A percentile compares a stretch with the other conserved stretches of the same genome.
phyloP scores from a whole-genome alignment of 352 stramenopile species.

The Pilasporangium apinafurcum region DNA sequence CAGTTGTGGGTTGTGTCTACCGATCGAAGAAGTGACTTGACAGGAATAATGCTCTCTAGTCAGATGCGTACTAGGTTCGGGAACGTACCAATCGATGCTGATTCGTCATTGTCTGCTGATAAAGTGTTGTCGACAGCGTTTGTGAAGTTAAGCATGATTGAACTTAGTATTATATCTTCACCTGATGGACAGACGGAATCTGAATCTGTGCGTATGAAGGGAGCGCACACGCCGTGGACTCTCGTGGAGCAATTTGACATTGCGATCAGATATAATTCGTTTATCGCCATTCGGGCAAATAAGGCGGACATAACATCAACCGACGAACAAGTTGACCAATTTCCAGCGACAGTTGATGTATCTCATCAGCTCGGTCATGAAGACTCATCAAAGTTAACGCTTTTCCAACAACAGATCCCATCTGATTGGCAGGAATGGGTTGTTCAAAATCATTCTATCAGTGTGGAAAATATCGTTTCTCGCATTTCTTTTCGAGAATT shows the following conservation, averaged over 20 bases:
- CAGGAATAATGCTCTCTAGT: slow-evolving; percentile 45
- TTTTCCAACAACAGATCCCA: slow-evolving; percentile 22
- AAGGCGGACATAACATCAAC: too few relatives aligned
- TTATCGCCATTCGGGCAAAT: slow-evolving; percentile 1
- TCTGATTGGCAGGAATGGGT: slow-evolving; percentile 44
- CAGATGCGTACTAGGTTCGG: too few relatives aligned
- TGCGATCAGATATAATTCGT: slow-evolving; percentile 9
- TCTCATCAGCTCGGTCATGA: too few relatives aligned
- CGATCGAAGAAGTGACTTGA: slow-evolving; percentile 44
- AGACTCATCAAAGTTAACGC: slow-evolving; percentile 1
- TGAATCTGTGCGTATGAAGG: neutral
- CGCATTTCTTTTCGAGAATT: slow-evolving; percentile 67
- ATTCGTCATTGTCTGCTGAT: slow-evolving; percentile 1
- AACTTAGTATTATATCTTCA: slow-evolving; percentile 27
- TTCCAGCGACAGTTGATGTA: too few relatives aligned
- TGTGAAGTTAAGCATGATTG: slow-evolving; percentile 21
- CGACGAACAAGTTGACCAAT: too few relatives aligned
- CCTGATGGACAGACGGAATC: slow-evolving; percentile 2
- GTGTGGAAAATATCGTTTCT: slow-evolving; percentile 48
- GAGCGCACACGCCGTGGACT: slow-evolving; percentile 22
- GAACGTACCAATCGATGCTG: too few relatives aligned
- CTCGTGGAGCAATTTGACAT: slow-evolving; percentile 48
- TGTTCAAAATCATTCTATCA: slow-evolving; percentile 25
- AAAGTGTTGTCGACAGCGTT: slow-evolving; percentile 1
- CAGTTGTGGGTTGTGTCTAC: slow-evolving; percentile 67